Evolutionary conservation across 305 asterid genomes (phyloP).

Genomic region (Andrographis paniculata): DNA sequence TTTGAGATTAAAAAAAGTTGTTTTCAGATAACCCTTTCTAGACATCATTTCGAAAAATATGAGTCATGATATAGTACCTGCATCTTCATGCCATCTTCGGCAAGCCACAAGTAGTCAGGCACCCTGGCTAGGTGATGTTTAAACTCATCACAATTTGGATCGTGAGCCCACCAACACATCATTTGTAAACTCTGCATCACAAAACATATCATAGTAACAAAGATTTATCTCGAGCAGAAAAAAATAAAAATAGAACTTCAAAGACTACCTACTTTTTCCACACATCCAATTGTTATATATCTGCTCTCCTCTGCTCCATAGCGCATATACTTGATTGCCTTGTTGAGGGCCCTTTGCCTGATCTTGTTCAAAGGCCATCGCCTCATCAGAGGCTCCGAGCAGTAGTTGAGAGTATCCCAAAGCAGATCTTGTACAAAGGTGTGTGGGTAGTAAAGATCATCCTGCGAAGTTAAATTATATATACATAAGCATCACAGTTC

Average conservation of each 20-base stretch:
- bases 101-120: slow-evolving; percentile 74
- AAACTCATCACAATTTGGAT: slow-evolving; percentile 57
- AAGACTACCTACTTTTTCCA: slow-evolving; percentile 83
- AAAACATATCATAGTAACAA: slow-evolving; percentile 1
- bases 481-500: background rate
- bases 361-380: slow-evolving; percentile 93
- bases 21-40: too few relatives aligned
- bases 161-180: slow-evolving; percentile 95
- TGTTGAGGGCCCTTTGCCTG: slow-evolving; percentile 67
- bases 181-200: slow-evolving; percentile 53
- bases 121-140: slow-evolving; percentile 72
- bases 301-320: slow-evolving; percentile 98
- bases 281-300: slow-evolving; percentile 91
- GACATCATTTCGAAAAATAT: too few relatives aligned
- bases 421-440: slow-evolving; percentile 86
- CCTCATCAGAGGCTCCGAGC: slow-evolving; percentile 77
- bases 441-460: slow-evolving; percentile 97
- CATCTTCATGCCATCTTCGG: slow-evolving; percentile 92
- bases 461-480: slow-evolving; percentile 43
- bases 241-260: too few relatives aligned
- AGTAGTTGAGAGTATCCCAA: slow-evolving; percentile 85
- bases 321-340: slow-evolving; percentile 82
- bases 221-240: background rate
- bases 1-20: too few relatives aligned
- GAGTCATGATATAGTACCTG: too few relatives aligned